A percentile compares a stretch with the other conserved stretches of the same genome.
phyloP scores from a whole-genome alignment of 768 basidiomycete species.

The Lanmaoa rubissima region DNA sequence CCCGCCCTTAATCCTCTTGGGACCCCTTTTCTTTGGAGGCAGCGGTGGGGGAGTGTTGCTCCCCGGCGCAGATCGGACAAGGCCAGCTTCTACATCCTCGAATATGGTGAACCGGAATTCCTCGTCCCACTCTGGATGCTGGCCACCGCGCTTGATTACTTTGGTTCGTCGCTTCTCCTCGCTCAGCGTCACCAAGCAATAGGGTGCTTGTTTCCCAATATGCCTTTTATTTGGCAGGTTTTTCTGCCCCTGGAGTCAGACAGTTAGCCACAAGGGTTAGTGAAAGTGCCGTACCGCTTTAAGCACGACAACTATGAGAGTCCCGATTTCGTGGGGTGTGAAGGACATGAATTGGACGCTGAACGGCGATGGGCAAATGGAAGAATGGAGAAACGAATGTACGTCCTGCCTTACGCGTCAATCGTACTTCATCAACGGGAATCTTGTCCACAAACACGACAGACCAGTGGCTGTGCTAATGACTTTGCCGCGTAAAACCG shows the following conservation, averaged over 20 bases:
- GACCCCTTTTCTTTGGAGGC: conserved; percentile 60
- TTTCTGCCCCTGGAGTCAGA: conserved; percentile 49
- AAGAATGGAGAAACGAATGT: conserved; percentile 4
- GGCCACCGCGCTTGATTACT: conserved; percentile 94
- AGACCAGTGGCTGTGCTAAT: conserved; percentile 21
- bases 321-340: conserved; percentile 78
- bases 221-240: conserved; percentile 89
- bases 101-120: conserved; percentile 90
- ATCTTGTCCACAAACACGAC: conserved; percentile 7
- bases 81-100: conserved; percentile 67
- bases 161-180: conserved; percentile 85
- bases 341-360: conserved; percentile 46
- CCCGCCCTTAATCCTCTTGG: conserved; percentile 63
- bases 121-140: conserved; percentile 99
- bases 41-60: conserved; percentile 60
- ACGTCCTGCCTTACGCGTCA: conserved; percentile 20
- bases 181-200: conserved; percentile 77
- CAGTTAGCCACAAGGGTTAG: conserved; percentile 1
- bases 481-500: neutral
- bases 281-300: conserved; percentile 72
- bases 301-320: conserved; percentile 88
- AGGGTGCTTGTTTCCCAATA: conserved; percentile 97
- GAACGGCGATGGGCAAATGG: neutral
- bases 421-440: conserved; percentile 15
- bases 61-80: conserved; percentile 39